Conservation (phyloP, 2,329 filamentous ascomycete genomes). For the Pyrenophora graminea region DNA sequence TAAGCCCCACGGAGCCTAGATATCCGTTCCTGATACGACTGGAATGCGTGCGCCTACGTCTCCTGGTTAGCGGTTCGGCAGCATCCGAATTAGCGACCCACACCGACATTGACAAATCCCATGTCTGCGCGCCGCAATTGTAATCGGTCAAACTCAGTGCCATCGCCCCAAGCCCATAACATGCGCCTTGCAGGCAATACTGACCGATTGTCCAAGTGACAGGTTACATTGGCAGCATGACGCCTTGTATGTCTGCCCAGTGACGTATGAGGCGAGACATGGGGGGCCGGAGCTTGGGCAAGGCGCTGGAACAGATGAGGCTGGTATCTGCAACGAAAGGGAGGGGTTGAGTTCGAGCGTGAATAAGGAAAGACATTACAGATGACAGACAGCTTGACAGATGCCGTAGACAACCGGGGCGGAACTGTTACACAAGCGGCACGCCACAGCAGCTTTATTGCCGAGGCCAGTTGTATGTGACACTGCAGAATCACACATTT, state of each 20-base stretch:
- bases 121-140: conserved; percentile 11
- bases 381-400: conserved; percentile 29
- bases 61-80: conserved; percentile 32
- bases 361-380: conserved; percentile 20
- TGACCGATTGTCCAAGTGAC: conserved; percentile 26
- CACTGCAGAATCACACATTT: not conserved
- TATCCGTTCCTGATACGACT: conserved; percentile 8
- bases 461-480: not conserved
- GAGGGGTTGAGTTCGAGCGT: not conserved
- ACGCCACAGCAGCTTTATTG: conserved; percentile 1
- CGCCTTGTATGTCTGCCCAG: conserved; percentile 8
- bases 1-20: conserved; percentile 32
- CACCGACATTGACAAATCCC: conserved; percentile 8
- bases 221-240: conserved; percentile 29
- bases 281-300: not conserved
- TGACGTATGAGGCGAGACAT: conserved; percentile 6
- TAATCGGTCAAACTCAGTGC: conserved; percentile 11
- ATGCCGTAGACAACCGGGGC: conserved; percentile 6
- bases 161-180: not conserved
- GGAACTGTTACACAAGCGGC: not conserved
- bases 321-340: conserved; percentile 1
- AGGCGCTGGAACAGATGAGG: conserved; percentile 4
- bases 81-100: conserved; percentile 28
- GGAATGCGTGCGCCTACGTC: conserved; percentile 26
- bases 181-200: conserved; percentile 1